These are phyloP conservation scores for Spathaspora passalidarum DNA, from an alignment of 805 yeast species.

Conservation along the genomic window DNA sequence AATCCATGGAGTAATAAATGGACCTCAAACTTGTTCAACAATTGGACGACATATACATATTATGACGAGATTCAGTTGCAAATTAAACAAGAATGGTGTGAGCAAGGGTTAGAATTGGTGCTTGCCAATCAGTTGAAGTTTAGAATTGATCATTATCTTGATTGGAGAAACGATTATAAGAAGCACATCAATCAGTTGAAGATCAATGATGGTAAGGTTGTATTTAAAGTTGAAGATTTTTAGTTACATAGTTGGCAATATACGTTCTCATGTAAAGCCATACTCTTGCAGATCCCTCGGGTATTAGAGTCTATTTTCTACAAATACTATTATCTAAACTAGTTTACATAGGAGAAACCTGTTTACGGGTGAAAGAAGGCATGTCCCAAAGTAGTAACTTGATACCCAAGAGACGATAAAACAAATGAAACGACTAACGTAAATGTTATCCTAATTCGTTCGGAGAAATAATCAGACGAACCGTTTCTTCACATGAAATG, in stretches of 20 bases:
- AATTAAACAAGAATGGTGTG: slow-evolving; percentile 28
- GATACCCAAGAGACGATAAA: no score
- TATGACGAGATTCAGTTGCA: slow-evolving; percentile 29
- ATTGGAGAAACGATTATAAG: slow-evolving; percentile 38
- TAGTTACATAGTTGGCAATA: slow-evolving; percentile 8
- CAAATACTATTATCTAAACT: no score
- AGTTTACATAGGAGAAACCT: no score
- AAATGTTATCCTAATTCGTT: no score
- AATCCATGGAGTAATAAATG: slow-evolving; percentile 38
- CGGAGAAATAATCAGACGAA: no score
- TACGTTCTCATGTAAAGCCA: no score
- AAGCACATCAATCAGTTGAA: slow-evolving; percentile 23
- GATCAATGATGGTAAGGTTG: slow-evolving; percentile 29
- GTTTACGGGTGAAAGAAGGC: no score
- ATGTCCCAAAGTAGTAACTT: no score
- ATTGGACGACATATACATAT: slow-evolving; percentile 28
- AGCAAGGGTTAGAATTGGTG: slow-evolving; percentile 28
- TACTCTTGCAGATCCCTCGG: no score
- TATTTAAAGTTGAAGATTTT: slow-evolving; percentile 37
- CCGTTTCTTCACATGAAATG: no score
- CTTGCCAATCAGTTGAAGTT: slow-evolving; percentile 26
- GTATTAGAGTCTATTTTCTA: no score
- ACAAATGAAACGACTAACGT: no score
- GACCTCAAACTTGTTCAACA: slow-evolving; percentile 30
- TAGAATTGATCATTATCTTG: slow-evolving; percentile 26